These are phyloP conservation scores for Annulohypoxylon nitens DNA, from an alignment of 495 filamentous ascomycete species.

Conservation along the genomic window DNA sequence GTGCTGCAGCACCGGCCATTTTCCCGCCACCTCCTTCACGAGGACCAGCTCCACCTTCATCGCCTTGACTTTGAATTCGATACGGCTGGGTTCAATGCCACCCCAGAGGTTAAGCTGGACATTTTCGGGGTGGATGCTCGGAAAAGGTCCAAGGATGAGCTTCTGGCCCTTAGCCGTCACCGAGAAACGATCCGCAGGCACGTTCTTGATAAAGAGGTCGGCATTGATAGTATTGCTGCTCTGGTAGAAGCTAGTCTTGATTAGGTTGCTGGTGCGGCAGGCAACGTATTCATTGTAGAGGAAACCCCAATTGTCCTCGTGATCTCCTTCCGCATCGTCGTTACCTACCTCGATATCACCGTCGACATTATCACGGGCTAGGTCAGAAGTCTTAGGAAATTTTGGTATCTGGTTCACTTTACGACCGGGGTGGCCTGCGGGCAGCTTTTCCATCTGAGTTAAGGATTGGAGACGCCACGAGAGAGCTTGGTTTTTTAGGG, in stretches of 20 bases:
- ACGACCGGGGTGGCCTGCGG: constrained; percentile 69
- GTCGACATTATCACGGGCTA: constrained; percentile 45
- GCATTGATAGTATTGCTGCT: constrained; percentile 51
- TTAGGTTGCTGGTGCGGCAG: constrained; percentile 9
- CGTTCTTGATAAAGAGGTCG: constrained; percentile 57
- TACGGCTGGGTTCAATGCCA: constrained; percentile 70
- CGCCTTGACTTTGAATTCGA: constrained; percentile 73
- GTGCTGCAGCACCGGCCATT: constrained; percentile 81
- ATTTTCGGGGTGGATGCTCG: constrained; percentile 30
- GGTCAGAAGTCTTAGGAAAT: constrained; percentile 68
- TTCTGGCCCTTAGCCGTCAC: constrained; percentile 48
- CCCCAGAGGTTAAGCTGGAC: constrained; percentile 79
- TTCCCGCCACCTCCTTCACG: constrained; percentile 75
- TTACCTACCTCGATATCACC: constrained; percentile 23
- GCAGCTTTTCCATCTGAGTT: constrained; percentile 71
- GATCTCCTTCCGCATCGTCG: not conserved
- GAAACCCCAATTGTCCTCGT: constrained; percentile 29
- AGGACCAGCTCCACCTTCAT: constrained; percentile 90
- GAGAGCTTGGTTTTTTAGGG: constrained; percentile 49
- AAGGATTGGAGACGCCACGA: constrained; percentile 58
- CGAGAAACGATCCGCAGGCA: constrained; percentile 51
- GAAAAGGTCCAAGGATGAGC: constrained; percentile 41
- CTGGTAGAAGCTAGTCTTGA: constrained; percentile 57
- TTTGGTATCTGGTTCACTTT: constrained; percentile 72
- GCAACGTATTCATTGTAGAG: constrained; percentile 39